These are phyloP conservation scores for Paxillus ammoniavirescens DNA, from an alignment of 768 basidiomycete genomes.

Conservation along the genomic window DNA sequence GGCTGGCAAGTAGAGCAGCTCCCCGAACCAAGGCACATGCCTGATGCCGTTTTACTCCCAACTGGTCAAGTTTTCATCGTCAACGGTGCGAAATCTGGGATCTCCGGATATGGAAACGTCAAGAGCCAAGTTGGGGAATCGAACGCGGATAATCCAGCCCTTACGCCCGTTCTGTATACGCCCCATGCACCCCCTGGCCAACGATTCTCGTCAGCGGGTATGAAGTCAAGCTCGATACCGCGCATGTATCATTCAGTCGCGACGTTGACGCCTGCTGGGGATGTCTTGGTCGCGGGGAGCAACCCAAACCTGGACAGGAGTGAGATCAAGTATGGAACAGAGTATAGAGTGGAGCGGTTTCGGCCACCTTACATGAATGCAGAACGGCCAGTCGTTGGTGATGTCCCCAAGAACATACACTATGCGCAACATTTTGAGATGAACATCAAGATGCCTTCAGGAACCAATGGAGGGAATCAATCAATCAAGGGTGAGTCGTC, in stretches of 20 bases:
- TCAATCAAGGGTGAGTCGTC: conserved; percentile 48
- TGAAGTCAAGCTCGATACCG: conserved; percentile 67
- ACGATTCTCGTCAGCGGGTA: conserved; percentile 56
- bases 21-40: conserved; percentile 74
- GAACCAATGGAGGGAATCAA: conserved; percentile 31
- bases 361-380: conserved; percentile 76
- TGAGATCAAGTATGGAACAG: conserved; percentile 71
- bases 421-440: conserved; percentile 50
- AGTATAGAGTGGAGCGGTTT: conserved; percentile 88
- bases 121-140: conserved; percentile 65
- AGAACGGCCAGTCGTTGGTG: conserved; percentile 52
- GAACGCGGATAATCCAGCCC: conserved; percentile 73
- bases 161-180: conserved; percentile 70
- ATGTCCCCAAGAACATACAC: conserved; percentile 34
- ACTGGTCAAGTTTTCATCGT: conserved; percentile 72
- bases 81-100: conserved; percentile 73
- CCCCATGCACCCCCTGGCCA: conserved; percentile 50
- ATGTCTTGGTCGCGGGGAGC: conserved; percentile 78
- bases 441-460: conserved; percentile 40
- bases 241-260: conserved; percentile 84
- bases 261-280: conserved; percentile 68
- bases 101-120: conserved; percentile 80
- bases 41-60: conserved; percentile 78
- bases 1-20: conserved; percentile 80
- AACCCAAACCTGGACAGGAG: conserved; percentile 83